Conservation (phyloP, 345 rosid species). For the Boechera divaricarpa region DNA sequence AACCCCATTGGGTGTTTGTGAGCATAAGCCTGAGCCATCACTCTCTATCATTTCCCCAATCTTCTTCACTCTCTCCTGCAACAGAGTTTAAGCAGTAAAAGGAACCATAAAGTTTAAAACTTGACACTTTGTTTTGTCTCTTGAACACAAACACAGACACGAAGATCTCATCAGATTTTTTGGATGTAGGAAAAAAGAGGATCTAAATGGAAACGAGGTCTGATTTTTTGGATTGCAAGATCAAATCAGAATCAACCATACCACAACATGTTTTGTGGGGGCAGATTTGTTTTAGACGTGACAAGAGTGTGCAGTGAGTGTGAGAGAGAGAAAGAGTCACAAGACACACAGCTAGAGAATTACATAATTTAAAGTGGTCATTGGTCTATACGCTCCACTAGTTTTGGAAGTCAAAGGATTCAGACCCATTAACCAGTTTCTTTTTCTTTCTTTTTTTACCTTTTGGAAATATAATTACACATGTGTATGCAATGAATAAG, state of each 20-base stretch:
- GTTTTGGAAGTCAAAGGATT: slow-evolving; percentile 46
- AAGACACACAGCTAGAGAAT: slow-evolving; percentile 41
- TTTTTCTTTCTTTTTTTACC: background rate
- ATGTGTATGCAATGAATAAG: slow-evolving; percentile 30
- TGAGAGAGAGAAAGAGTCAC: slow-evolving; percentile 40
- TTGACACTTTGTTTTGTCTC: slow-evolving; percentile 16
- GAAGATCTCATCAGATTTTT: slow-evolving; percentile 11
- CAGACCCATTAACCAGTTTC: slow-evolving; percentile 35
- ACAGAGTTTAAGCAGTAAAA: slow-evolving; percentile 28
- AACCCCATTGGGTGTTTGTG: slow-evolving; percentile 48
- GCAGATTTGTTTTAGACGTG: slow-evolving; percentile 39
- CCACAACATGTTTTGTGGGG: slow-evolving; percentile 37
- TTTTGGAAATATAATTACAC: slow-evolving; percentile 10
- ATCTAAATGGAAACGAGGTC: slow-evolving; percentile 8
- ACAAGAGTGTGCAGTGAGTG: slow-evolving; percentile 39
- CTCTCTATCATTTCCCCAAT: slow-evolving; percentile 44
- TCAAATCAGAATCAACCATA: slow-evolving; percentile 31
- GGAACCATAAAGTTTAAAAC: slow-evolving; percentile 21
- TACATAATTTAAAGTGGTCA: slow-evolving; percentile 32
- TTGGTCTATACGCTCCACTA: slow-evolving; percentile 45
- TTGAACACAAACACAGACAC: slow-evolving; percentile 29
- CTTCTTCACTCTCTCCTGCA: slow-evolving; percentile 47
- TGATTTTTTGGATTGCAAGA: slow-evolving; percentile 28
- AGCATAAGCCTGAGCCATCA: slow-evolving; percentile 34
- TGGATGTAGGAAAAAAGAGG: background rate